Base-by-base conservation (phyloP, 495 filamentous ascomycete genomes). In the Penicillium macrosclerotiorum region DNA sequence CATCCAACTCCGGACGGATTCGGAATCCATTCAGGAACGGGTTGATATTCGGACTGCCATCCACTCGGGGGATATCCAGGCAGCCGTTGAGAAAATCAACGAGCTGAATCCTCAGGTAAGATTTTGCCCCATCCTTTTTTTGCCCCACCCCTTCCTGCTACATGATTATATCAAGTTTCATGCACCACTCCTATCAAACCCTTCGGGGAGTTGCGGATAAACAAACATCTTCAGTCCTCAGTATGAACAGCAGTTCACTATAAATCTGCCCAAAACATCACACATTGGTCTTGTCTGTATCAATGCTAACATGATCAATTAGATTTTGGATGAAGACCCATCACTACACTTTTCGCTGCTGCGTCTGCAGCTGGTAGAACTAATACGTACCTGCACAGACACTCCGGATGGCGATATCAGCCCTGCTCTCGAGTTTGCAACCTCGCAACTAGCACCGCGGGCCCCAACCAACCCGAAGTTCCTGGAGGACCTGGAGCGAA, bases 81-180 rank as follows among this genome's bases (percentile, higher is more conserved):
- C 75, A 31, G 94, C 93, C 3, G 88, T 95, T 41, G 82, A 89
- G 47, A 81, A 80, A 41, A 80, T 99, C 54, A 97, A 97, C 59
- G 88, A 95, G 53, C 68, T 93, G 40, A 86, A 95, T 50, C 88
- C 89, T 61, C 83, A 90, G 78, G 93, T 96, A 82, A 69, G 89
- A 52, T 35, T 27, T 26, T 38, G 27, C 40, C 43, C 20, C 38
- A 11, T 7, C 37, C 36, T 24, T 49, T 41, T 24, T 20, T 51
- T 17, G 39, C 20, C 26, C 46, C 37, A 31, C 40, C 22, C 41
- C 25, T 31, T 47, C 9, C 40, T 31, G 47, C 30, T 54, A 47
- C 74, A 91, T 90, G 92, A 96, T 97, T 95, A 94, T 73, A 89
- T 65, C 63, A 73, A 76, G 81, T 90, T 90, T 94, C 93, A 96